phyloP scores from a whole-genome alignment of 2,329 filamentous ascomycete genomes.

The Exophiala viscosa region DNA sequence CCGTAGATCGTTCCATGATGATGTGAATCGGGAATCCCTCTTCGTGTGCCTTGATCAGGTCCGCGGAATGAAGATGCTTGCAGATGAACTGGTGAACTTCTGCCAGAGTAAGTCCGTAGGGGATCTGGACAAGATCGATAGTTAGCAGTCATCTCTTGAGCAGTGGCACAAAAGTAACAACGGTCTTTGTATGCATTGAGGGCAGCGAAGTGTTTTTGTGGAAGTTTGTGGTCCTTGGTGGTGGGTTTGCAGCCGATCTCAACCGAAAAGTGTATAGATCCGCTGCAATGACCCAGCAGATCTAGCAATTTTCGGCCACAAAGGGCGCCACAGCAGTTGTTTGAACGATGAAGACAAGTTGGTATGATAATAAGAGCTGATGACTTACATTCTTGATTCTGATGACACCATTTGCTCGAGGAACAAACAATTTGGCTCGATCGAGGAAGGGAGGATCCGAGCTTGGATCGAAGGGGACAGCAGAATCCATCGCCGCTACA shows the following conservation, averaged over 20 bases:
- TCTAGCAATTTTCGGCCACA: too few relatives aligned
- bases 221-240: too few relatives aligned
- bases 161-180: too few relatives aligned
- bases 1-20: conserved; percentile 56
- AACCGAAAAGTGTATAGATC: too few relatives aligned
- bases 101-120: conserved; percentile 48
- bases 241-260: too few relatives aligned
- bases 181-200: too few relatives aligned
- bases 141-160: neutral
- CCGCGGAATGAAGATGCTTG: conserved; percentile 37
- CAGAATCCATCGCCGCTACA: neutral
- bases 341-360: too few relatives aligned
- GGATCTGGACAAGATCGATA: conserved; percentile 36
- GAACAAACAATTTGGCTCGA: conserved; percentile 19
- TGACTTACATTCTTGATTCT: conserved; percentile 34
- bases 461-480: conserved; percentile 15
- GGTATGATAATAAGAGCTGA: neutral
- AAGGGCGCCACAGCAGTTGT: too few relatives aligned
- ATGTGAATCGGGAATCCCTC: conserved; percentile 51
- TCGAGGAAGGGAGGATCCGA: conserved; percentile 27
- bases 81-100: conserved; percentile 49
- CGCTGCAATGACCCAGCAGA: too few relatives aligned
- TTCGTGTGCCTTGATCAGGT: conserved; percentile 22
- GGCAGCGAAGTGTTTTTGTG: too few relatives aligned
- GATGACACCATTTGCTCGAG: conserved; percentile 32